Base-by-base conservation (phyloP, 2,329 filamentous ascomycete species). In the Nemania bipapillata region DNA sequence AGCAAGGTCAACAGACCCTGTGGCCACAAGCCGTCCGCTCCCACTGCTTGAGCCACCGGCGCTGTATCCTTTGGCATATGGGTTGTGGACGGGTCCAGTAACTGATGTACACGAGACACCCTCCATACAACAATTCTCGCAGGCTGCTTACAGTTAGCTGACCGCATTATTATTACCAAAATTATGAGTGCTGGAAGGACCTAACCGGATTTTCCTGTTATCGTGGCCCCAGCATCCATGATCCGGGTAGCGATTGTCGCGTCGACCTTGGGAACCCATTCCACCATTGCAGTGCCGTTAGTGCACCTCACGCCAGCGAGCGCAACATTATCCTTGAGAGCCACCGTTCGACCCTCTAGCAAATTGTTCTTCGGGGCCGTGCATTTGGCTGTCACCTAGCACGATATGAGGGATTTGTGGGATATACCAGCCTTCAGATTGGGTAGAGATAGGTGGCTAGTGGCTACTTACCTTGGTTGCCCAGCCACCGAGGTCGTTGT, bases 251-350 rank as follows among this genome's bases (percentile, higher is more conserved):
- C 82, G 20, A 85, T 77, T 0, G 81, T 81, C 2, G 84, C 84
- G 66, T 86, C 84, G 32, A 81, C 80, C 26, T 77, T 72, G 1
- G 81, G 76, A 37, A 79, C 74, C 69, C 79, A 80, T 32, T 77
- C 80, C 2, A 78, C 78, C 71, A 84, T 78, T 6, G 60, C 45
- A 6, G 81, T 83, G 1, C 84, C 84, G 9, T 83, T 76, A 2
- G 81, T 80, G n/a, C 81, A 78, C 11, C 82, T 82, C 30, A 85
- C 77, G 4, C 80, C 81, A 0, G 79, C 81, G 1, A 86, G 78
- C 4, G 80, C 80, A 11, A 85, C 81, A 67, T 85, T 85, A 73
- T 85, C 84, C 70, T 85, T 86, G 60, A 85, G 73, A 3, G 79
- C 81, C 9, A 85, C 77, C 42, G 77, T 83, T 71, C 81, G 81